These are phyloP conservation scores for Lichtheimia corymbifera DNA, from an alignment of 371 early-diverging fungal species.

Conservation along the genomic window DNA sequence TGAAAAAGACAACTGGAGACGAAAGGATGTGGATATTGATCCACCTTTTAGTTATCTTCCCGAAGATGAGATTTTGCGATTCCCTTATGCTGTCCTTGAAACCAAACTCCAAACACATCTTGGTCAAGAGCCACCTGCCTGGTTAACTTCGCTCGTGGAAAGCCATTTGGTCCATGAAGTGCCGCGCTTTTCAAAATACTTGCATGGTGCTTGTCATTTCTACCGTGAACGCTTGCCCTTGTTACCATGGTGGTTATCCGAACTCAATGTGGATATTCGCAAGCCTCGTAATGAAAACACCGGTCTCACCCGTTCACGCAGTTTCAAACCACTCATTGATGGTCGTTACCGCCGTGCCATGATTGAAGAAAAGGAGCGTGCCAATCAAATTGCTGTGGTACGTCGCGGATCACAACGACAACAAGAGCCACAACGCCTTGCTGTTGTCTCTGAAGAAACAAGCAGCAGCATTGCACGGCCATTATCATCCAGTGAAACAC, in stretches of 20 bases:
- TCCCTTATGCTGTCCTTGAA: conserved; percentile 51
- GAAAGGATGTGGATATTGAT: conserved; percentile 85
- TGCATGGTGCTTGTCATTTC: conserved; percentile 84
- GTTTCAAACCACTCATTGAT: conserved; percentile 51
- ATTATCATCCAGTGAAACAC: neutral
- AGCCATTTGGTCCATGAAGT: conserved; percentile 94
- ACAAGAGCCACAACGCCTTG: neutral
- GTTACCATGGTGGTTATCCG: conserved; percentile 53
- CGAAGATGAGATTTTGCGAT: conserved; percentile 59
- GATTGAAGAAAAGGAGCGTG: conserved; percentile 24
- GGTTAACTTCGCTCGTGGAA: conserved; percentile 91
- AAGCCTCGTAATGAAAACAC: conserved; percentile 52
- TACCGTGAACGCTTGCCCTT: conserved; percentile 32
- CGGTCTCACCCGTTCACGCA: conserved; percentile 45
- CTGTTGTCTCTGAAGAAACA: neutral
- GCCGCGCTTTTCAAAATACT: conserved; percentile 98
- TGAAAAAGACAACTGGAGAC: conserved; percentile 89
- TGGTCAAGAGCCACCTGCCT: conserved; percentile 89
- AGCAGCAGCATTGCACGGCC: neutral
- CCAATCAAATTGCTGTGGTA: conserved; percentile 18
- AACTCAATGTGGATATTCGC: conserved; percentile 58
- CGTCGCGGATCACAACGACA: conserved; percentile 1
- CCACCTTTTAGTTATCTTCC: conserved; percentile 85
- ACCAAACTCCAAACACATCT: conserved; percentile 80
- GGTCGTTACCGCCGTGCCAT: conserved; percentile 42